These are phyloP conservation scores for Xylariaceae sp. DNA, from an alignment of 2,329 filamentous ascomycete genomes.

Conservation along the genomic window DNA sequence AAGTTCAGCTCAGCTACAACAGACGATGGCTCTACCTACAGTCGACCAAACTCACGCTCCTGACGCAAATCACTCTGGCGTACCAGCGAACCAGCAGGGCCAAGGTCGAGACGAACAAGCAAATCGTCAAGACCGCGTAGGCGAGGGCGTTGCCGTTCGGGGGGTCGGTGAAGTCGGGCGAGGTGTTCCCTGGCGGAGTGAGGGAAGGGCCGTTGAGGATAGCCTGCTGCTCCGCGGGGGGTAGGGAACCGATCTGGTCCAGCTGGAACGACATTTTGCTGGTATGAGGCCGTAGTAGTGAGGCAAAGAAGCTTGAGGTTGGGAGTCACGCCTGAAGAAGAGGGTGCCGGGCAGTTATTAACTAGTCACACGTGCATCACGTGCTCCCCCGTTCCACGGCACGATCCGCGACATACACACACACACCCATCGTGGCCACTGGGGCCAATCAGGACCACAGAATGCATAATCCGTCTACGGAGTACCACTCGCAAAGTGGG, in stretches of 20 bases:
- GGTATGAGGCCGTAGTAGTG: too few relatives aligned
- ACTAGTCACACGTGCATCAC: too few relatives aligned
- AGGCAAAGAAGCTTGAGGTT: too few relatives aligned
- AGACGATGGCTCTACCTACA: constrained; percentile 5
- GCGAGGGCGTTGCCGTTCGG: constrained; percentile 12
- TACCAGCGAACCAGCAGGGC: constrained; percentile 12
- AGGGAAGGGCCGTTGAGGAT: constrained; percentile 12
- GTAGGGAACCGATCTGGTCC: neutral
- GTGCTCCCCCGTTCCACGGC: too few relatives aligned
- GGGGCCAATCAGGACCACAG: too few relatives aligned
- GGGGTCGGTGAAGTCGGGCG: constrained; percentile 14
- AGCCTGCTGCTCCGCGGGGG: constrained; percentile 4
- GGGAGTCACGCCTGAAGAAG: too few relatives aligned
- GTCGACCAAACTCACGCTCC: constrained; percentile 12
- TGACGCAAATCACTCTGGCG: constrained; percentile 12
- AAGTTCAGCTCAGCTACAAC: neutral
- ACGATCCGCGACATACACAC: too few relatives aligned
- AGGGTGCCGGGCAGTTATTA: too few relatives aligned
- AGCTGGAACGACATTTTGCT: too few relatives aligned
- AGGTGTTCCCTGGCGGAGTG: constrained; percentile 10
- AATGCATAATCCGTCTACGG: too few relatives aligned
- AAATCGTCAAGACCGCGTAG: constrained; percentile 11
- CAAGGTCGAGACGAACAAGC: constrained; percentile 8
- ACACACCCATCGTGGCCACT: too few relatives aligned
- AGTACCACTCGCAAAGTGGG: too few relatives aligned